Base-by-base conservation (phyloP, 2,329 filamentous ascomycete species). In the Nannizziopsis arthrosporioides region DNA sequence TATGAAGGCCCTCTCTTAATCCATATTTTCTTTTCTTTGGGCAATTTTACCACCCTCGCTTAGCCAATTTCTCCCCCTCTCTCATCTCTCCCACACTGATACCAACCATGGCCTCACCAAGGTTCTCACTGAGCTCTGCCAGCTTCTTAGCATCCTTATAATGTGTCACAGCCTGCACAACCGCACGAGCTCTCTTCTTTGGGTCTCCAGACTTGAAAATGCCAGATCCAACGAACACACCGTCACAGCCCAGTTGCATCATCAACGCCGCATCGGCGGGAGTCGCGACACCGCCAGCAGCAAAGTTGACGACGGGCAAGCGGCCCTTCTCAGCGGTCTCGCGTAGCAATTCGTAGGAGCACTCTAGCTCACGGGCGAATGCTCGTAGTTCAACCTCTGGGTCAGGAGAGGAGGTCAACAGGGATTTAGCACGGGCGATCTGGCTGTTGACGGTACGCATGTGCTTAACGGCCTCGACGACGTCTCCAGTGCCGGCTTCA, bases 211-310 rank as follows among this genome's bases (percentile, higher is more conserved):
- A 86, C 79, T 96, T 96, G 79, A 98, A 98, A 68, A 96, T 96
- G 22, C 92, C 92, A 50, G 81, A 88, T 22, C 92, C 92, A 32
- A 98, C 92, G 63, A 98, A 98, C 32, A 98, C 92, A 50, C 92
- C 92, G 62, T 98, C 92, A 63, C 92, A 96, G 52, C 92, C 92
- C 55, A 98, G 74, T 75, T 96, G 90, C 92, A 98, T 98, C 90
- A 98, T 86, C 71, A 98, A 74, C 1, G 92, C 92, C 0, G 92
- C 92, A 68, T 98, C 92, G 0, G 92, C 92, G 0, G 92, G 92
- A 1, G 92, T 98, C n/a, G 92, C 92, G n/a, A 98, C 85, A 50
- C 92, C 92, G n/a, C 92, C 92, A 2, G 92, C 92, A 0, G 92
- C 92, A 59, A 98, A 96, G 75, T 96, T 96, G 55, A 98, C 92